Conservation (phyloP, 73 alveolate genomes). For the Paramecium primaurelia region DNA sequence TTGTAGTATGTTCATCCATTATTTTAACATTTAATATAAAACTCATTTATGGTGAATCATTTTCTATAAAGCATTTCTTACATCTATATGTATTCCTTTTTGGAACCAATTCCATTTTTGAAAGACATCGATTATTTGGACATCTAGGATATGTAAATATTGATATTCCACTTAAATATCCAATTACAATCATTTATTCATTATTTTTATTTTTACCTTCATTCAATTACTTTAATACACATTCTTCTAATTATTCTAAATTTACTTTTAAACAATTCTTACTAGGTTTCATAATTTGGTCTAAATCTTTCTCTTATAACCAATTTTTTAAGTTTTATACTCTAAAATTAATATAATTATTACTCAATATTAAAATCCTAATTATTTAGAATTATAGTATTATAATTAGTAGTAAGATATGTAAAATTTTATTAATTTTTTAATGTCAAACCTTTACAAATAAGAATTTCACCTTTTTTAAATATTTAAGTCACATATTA, state of each 20-base stretch:
- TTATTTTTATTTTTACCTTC: not conserved
- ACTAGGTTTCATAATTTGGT: not conserved
- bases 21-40: not conserved
- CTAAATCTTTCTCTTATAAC: not conserved
- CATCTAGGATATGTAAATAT: not conserved
- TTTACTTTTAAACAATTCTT: not conserved
- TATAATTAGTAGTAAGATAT: not conserved
- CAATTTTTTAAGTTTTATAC: not conserved
- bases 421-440: not conserved
- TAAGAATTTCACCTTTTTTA: not conserved
- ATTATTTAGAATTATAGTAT: not conserved
- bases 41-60: not conserved
- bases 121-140: not conserved
- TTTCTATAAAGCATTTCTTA: not conserved
- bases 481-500: not conserved
- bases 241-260: not conserved
- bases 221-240: not conserved
- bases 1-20: not conserved
- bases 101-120: not conserved
- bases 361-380: not conserved
- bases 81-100: not conserved
- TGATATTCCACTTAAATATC: not conserved
- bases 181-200: not conserved
- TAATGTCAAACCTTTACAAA: not conserved
- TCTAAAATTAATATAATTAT: not conserved